Percentiles rank a stretch among this genome's conserved stretches.
Evolutionary conservation across 225 moss, liverwort and hornwort genomes (phyloP).

Genomic region (Anthoceros angustus): DNA sequence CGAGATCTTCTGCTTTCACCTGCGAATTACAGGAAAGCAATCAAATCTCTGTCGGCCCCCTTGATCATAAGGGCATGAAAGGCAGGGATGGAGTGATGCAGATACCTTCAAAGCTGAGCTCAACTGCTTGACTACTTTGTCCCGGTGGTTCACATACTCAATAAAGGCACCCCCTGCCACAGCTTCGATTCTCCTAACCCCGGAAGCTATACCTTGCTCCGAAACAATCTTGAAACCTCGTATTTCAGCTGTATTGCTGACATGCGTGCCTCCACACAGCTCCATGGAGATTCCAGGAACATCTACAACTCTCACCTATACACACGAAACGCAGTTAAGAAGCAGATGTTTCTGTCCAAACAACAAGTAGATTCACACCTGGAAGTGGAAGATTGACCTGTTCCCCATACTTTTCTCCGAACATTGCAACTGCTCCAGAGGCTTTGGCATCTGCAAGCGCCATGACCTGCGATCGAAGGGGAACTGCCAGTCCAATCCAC

Average conservation of each 20-base stretch:
- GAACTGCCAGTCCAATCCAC: slow-evolving; percentile 78
- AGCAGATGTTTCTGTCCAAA: background rate
- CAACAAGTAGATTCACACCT: background rate
- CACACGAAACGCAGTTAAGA: background rate
- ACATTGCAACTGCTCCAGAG: slow-evolving; percentile 64
- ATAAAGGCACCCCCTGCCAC: slow-evolving; percentile 77
- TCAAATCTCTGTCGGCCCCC: too few species aligned
- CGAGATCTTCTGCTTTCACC: slow-evolving; percentile 72
- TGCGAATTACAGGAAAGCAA: slow-evolving; percentile 10
- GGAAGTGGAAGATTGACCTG: slow-evolving; percentile 27
- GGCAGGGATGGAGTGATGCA: too few species aligned
- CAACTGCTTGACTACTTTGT: slow-evolving; percentile 63
- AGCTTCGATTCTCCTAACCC: slow-evolving; percentile 85
- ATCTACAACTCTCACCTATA: slow-evolving; percentile 70
- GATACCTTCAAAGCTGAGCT: slow-evolving; percentile 52
- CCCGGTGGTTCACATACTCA: slow-evolving; percentile 54
- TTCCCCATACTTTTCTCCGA: slow-evolving; percentile 89
- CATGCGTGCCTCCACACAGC: slow-evolving; percentile 91
- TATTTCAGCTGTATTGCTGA: slow-evolving; percentile 69
- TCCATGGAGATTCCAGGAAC: slow-evolving; percentile 86
- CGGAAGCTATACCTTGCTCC: slow-evolving; percentile 88
- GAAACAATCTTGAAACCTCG: slow-evolving; percentile 74
- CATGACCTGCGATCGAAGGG: slow-evolving; percentile 66
- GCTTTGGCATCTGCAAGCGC: slow-evolving; percentile 56
- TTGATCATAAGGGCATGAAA: background rate